Conservation (phyloP, 371 early-diverging fungal genomes). For the Conidiobolus incongruus region DNA sequence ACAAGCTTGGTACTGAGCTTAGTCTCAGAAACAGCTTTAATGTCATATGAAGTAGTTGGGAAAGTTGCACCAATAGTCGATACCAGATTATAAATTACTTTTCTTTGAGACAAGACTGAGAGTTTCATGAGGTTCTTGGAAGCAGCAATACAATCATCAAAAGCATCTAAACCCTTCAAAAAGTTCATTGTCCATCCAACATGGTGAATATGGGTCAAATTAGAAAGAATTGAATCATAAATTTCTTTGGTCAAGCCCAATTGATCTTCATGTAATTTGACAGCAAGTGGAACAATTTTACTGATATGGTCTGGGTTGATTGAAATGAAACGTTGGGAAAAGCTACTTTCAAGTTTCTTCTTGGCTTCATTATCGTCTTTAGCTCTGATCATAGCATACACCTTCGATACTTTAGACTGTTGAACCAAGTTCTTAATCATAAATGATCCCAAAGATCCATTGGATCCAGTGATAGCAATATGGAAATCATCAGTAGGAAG, state of each 20-base stretch:
- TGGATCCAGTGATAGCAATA: background rate
- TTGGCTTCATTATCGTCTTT: no score
- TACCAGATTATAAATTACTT: background rate
- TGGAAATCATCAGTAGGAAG: background rate
- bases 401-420: no score
- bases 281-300: conserved; percentile 3
- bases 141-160: no score
- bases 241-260: conserved; percentile 9
- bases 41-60: no score
- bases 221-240: background rate
- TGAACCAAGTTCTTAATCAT: no score
- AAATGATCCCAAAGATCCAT: background rate
- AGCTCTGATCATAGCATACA: no score
- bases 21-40: background rate
- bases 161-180: no score
- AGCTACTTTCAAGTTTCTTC: no score
- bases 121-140: background rate
- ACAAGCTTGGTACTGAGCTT: background rate
- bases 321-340: no score
- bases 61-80: background rate
- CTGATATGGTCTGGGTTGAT: background rate
- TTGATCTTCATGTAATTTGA: conserved; percentile 6
- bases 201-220: no score
- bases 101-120: background rate
- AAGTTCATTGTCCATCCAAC: no score